A percentile compares a stretch with the other conserved stretches of the same genome.
Evolutionary conservation across 345 rosid species (phyloP).

Genomic region (Noccaea caerulescens): DNA sequence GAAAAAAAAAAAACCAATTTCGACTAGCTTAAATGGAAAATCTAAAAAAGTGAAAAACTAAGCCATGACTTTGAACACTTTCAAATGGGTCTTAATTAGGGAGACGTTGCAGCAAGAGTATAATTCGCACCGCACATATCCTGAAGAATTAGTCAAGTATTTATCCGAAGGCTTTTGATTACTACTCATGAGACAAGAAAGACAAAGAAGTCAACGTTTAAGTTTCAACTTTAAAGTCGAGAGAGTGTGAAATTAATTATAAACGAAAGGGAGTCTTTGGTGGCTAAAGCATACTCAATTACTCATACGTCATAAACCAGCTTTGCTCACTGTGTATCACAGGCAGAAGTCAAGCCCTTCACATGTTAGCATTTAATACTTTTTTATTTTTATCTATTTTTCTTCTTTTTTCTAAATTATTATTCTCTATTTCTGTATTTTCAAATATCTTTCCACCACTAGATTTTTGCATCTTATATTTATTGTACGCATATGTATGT

Average conservation of each 20-base stretch:
- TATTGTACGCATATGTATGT: conserved; percentile 25
- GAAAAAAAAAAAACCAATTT: too few relatives aligned
- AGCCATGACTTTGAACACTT: too few relatives aligned
- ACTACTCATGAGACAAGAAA: neutral
- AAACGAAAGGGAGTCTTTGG: conserved; percentile 25
- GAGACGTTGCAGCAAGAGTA: too few relatives aligned
- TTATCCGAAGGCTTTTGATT: neutral
- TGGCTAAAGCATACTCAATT: conserved; percentile 28
- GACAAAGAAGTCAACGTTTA: conserved; percentile 8
- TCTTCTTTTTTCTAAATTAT: neutral
- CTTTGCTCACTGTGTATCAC: conserved; percentile 31
- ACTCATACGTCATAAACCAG: neutral
- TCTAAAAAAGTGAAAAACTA: too few relatives aligned
- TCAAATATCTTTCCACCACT: conserved; percentile 29
- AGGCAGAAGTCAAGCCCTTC: conserved; percentile 41
- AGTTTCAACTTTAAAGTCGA: neutral
- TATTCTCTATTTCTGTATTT: conserved; percentile 17
- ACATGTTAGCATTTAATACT: conserved; percentile 43
- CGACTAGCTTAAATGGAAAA: too few relatives aligned
- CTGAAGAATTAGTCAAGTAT: neutral
- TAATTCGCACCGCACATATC: neutral
- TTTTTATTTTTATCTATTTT: neutral
- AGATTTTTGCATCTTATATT: conserved; percentile 37
- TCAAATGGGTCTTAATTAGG: too few relatives aligned
- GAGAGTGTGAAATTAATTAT: conserved; percentile 29